These are phyloP conservation scores for Nicotiana attenuata DNA, from an alignment of 257 asterid species.

Conservation along the genomic window DNA sequence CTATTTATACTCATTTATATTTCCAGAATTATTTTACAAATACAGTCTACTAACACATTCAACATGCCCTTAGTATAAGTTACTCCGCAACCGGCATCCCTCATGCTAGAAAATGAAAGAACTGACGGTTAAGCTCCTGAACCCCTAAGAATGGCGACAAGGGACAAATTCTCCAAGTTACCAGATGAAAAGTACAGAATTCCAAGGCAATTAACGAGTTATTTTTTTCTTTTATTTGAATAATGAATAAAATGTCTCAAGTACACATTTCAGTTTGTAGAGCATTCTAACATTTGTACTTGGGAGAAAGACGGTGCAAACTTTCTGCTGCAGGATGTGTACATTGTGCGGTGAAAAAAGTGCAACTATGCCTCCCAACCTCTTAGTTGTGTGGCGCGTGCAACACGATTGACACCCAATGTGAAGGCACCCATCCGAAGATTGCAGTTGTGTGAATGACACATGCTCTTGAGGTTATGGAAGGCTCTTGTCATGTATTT, in stretches of 20 bases:
- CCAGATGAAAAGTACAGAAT: not conserved
- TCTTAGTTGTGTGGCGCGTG: constrained; percentile 66
- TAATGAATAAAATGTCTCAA: not conserved
- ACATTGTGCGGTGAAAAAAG: not conserved
- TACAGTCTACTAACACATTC: too few species aligned
- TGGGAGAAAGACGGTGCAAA: not conserved
- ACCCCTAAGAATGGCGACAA: not conserved
- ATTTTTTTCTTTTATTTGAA: not conserved
- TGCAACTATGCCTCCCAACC: constrained; percentile 78
- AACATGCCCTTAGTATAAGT: not conserved
- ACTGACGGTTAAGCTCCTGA: not conserved
- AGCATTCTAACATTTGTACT: not conserved
- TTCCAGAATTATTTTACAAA: too few species aligned
- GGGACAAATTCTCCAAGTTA: not conserved
- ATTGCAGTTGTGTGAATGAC: constrained; percentile 62
- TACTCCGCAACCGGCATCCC: not conserved
- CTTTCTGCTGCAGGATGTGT: not conserved
- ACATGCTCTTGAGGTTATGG: constrained; percentile 56
- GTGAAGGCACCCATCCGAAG: constrained; percentile 92
- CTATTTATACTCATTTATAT: too few species aligned
- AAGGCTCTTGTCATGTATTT: constrained; percentile 77
- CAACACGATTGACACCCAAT: constrained; percentile 81
- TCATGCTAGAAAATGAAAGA: not conserved
- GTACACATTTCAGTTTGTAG: not conserved
- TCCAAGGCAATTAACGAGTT: not conserved